Evolutionary conservation across 371 early-diverging fungal species (phyloP).

Genomic region (Lichtheimia ornata): DNA sequence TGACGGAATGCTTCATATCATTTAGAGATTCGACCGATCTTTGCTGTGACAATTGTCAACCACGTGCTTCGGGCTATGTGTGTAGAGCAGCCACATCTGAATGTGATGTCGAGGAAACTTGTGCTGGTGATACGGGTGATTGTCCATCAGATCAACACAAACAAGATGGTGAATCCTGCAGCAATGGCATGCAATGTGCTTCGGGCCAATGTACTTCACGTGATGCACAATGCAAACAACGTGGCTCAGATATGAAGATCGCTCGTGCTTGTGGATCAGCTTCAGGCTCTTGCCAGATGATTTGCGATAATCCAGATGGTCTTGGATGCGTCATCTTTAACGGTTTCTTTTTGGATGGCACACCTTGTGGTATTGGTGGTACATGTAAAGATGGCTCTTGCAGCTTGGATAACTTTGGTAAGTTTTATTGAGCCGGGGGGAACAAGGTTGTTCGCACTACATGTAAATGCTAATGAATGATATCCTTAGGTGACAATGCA

Average conservation of each 20-base stretch:
- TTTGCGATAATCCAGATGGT: slow-evolving; percentile 63
- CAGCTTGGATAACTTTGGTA: slow-evolving; percentile 38
- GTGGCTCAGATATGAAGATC: slow-evolving; percentile 47
- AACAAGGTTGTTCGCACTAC: background rate
- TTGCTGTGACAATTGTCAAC: slow-evolving; percentile 82
- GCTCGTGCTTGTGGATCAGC: slow-evolving; percentile 48
- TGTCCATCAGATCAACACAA: slow-evolving; percentile 80
- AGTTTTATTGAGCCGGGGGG: background rate
- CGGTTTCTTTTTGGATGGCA: slow-evolving; percentile 86
- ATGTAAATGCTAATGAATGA: background rate
- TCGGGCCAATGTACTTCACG: slow-evolving; percentile 89
- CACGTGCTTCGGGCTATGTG: slow-evolving; percentile 57
- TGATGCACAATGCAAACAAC: slow-evolving; percentile 77
- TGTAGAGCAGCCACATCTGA: slow-evolving; percentile 78
- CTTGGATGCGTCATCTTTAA: slow-evolving; percentile 69
- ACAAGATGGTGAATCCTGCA: slow-evolving; percentile 72
- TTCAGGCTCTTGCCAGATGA: slow-evolving; percentile 61
- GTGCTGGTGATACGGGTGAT: slow-evolving; percentile 69
- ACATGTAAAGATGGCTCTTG: slow-evolving; percentile 56
- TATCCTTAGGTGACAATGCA: slow-evolving; percentile 27
- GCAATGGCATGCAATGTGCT: slow-evolving; percentile 69
- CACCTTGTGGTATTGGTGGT: slow-evolving; percentile 81
- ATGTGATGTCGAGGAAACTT: slow-evolving; percentile 85
- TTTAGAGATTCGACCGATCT: slow-evolving; percentile 76
- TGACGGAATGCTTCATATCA: background rate